Percentiles rank a stretch among this genome's conserved stretches.
Conservation (phyloP, 148 eudicot genomes). For the Camellia sinensis region DNA sequence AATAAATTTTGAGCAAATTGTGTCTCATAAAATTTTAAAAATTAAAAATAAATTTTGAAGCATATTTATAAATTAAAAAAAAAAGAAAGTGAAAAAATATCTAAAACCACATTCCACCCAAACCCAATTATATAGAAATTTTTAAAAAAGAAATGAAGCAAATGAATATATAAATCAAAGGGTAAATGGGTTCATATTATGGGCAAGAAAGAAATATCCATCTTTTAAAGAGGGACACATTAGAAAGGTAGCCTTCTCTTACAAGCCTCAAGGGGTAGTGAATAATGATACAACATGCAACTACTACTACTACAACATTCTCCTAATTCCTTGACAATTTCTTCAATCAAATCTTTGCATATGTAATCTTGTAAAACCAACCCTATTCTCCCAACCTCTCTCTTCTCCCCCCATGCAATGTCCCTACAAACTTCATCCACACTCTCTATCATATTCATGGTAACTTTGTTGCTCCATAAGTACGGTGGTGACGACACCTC, state of each 20-base stretch:
- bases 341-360: conserved; percentile 55
- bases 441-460: conserved; percentile 25
- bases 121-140: too few relatives aligned
- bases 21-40: too few relatives aligned
- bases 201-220: too few relatives aligned
- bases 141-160: too few relatives aligned
- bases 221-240: not conserved
- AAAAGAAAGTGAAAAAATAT: too few relatives aligned
- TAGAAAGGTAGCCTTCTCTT: conserved; percentile 52
- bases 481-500: not conserved
- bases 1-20: too few relatives aligned
- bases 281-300: not conserved
- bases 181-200: too few relatives aligned
- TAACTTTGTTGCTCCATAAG: conserved; percentile 29
- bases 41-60: too few relatives aligned
- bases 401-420: conserved; percentile 44
- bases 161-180: too few relatives aligned
- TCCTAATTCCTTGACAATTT: conserved; percentile 35
- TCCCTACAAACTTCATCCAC: conserved; percentile 60
- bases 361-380: conserved; percentile 47
- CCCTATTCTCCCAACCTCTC: conserved; percentile 47
- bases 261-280: conserved; percentile 36
- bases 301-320: not conserved
- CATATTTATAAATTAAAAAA: too few relatives aligned
- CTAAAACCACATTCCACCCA: too few relatives aligned